phyloP scores from a whole-genome alignment of 495 filamentous ascomycete genomes.

The Jackrogersella minutella region DNA sequence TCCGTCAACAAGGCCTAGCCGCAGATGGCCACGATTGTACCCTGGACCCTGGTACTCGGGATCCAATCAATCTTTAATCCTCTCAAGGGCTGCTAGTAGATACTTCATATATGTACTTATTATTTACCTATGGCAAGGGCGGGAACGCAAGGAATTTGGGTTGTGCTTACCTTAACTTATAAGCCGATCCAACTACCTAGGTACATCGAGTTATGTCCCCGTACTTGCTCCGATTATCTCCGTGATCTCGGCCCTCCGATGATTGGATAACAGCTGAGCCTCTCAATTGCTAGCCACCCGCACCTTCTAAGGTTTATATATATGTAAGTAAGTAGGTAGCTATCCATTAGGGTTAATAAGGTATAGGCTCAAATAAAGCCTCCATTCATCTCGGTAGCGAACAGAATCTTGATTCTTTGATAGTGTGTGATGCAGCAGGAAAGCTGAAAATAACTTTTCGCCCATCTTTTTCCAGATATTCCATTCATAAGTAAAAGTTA shows the following conservation, averaged over 20 bases:
- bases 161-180: background rate
- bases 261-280: background rate
- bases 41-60: background rate
- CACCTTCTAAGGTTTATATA: background rate
- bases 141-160: background rate
- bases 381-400: background rate
- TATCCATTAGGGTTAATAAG: too few species aligned
- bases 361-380: background rate
- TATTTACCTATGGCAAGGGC: background rate
- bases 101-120: background rate
- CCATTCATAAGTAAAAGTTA: background rate
- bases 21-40: background rate
- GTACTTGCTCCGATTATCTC: constrained; percentile 2
- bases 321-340: too few species aligned
- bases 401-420: background rate
- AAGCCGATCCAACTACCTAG: background rate
- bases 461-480: background rate
- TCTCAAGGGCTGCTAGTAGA: background rate
- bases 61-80: background rate
- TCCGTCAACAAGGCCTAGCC: background rate
- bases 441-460: background rate
- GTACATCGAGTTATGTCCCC: background rate
- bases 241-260: background rate
- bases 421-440: background rate
- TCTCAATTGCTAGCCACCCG: background rate